phyloP scores from a whole-genome alignment of 2,329 filamentous ascomycete species.

The Pseudopyrenochaeta lycopersici region DNA sequence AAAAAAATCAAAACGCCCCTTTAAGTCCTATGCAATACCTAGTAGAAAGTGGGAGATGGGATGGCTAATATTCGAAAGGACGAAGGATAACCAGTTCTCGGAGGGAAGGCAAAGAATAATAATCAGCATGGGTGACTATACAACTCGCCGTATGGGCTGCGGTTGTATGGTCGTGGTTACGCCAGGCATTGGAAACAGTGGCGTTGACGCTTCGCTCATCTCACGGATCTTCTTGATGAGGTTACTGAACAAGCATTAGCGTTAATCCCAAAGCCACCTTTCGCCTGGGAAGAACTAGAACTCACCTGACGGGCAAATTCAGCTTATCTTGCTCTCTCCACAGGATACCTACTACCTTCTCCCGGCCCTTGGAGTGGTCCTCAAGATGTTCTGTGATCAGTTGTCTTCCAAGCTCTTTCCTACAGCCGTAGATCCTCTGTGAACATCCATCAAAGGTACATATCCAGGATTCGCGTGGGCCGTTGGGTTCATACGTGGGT shows the following conservation, averaged over 20 bases:
- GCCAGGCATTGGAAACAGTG: slow-evolving; percentile 29
- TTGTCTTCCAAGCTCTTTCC: slow-evolving; percentile 62
- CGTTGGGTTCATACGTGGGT: slow-evolving; percentile 52
- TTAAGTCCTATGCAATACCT: too few relatives aligned
- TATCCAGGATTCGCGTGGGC: slow-evolving; percentile 70
- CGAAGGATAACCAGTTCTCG: too few relatives aligned
- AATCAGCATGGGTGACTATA: slow-evolving; percentile 3
- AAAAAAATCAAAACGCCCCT: too few relatives aligned
- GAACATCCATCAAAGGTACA: slow-evolving; percentile 72
- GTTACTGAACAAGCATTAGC: slow-evolving; percentile 40
- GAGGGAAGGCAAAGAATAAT: neutral
- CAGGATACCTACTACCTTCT: slow-evolving; percentile 61
- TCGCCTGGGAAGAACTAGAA: neutral
- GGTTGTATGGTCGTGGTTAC: slow-evolving; percentile 3
- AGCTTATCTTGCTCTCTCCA: slow-evolving; percentile 60
- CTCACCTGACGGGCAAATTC: slow-evolving; percentile 52
- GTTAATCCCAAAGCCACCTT: neutral
- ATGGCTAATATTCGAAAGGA: too few relatives aligned
- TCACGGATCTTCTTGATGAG: slow-evolving; percentile 58
- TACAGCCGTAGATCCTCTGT: slow-evolving; percentile 71
- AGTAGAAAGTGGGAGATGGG: too few relatives aligned
- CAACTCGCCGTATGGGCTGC: slow-evolving; percentile 18
- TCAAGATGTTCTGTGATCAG: slow-evolving; percentile 69
- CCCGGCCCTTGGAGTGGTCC: slow-evolving; percentile 66
- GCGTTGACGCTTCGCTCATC: slow-evolving; percentile 46